phyloP scores from a whole-genome alignment of 2,329 filamentous ascomycete species.

The Penicillium fuscoglaucum region DNA sequence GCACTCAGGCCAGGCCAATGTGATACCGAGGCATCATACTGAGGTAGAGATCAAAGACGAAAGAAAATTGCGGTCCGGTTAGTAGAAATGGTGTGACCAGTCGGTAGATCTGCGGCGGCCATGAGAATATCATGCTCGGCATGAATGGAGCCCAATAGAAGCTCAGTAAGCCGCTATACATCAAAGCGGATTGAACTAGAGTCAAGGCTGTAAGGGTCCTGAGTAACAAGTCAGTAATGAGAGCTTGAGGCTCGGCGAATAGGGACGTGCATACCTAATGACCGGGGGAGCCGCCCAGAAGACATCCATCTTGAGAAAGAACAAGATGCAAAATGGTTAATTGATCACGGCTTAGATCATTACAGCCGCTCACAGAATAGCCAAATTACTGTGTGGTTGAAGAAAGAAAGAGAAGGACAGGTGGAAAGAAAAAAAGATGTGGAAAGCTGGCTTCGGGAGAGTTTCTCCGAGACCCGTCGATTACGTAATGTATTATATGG shows the following conservation, averaged over 20 bases:
- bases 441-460: slow-evolving; percentile 14
- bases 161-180: slow-evolving; percentile 59
- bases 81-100: slow-evolving; percentile 60
- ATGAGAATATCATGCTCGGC: slow-evolving; percentile 53
- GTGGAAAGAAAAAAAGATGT: slow-evolving; percentile 24
- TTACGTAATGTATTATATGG: not conserved
- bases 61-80: slow-evolving; percentile 54
- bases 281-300: slow-evolving; percentile 68
- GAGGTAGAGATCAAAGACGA: slow-evolving; percentile 75
- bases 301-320: slow-evolving; percentile 52
- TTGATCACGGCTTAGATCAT: slow-evolving; percentile 14
- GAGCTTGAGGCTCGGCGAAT: slow-evolving; percentile 25
- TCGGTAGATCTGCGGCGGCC: slow-evolving; percentile 63
- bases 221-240: slow-evolving; percentile 47
- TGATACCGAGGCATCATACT: slow-evolving; percentile 45
- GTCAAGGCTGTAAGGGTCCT: slow-evolving; percentile 69
- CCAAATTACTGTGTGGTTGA: slow-evolving; percentile 7
- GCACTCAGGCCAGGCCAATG: slow-evolving; percentile 23
- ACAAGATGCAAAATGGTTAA: slow-evolving; percentile 17
- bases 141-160: slow-evolving; percentile 56
- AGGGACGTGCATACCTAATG: slow-evolving; percentile 55
- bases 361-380: slow-evolving; percentile 10
- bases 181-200: slow-evolving; percentile 62
- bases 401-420: slow-evolving; percentile 17
- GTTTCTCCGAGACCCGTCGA: slow-evolving; percentile 22